These are phyloP conservation scores for Stephanodiscus minutulus DNA, from an alignment of 108 stramenopile species.

Conservation along the genomic window DNA sequence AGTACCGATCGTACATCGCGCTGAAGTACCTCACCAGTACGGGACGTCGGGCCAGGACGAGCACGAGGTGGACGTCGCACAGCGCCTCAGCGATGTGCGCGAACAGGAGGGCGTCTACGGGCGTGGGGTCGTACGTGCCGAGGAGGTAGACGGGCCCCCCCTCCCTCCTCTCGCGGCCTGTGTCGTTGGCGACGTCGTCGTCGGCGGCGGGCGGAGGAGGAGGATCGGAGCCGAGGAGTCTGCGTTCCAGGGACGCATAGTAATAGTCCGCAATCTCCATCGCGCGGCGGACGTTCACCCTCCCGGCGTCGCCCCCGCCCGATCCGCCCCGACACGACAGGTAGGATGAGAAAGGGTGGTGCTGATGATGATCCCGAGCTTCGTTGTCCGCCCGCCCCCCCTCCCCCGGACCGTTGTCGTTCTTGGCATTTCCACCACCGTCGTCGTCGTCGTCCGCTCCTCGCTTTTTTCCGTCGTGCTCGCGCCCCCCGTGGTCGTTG, in stretches of 20 bases:
- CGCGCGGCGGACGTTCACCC: slow-evolving; percentile 47
- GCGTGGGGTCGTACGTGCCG: slow-evolving; percentile 51
- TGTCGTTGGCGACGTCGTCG: not conserved
- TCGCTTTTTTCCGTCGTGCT: too few species aligned
- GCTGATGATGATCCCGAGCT: slow-evolving; percentile 5
- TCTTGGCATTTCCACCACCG: not conserved
- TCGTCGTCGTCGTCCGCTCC: not conserved
- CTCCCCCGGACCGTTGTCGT: not conserved
- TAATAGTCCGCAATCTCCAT: slow-evolving; percentile 54
- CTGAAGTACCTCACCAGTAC: slow-evolving; percentile 64
- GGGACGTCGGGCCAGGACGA: slow-evolving; percentile 59
- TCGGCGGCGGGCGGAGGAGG: not conserved
- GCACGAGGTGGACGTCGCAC: slow-evolving; percentile 69
- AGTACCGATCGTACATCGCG: slow-evolving; percentile 56
- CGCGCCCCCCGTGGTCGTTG: slow-evolving; percentile 23
- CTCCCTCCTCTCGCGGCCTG: not conserved
- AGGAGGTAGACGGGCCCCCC: slow-evolving; percentile 38
- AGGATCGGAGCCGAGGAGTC: slow-evolving; percentile 11
- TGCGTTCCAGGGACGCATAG: slow-evolving; percentile 54
- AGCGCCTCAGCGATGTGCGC: slow-evolving; percentile 74
- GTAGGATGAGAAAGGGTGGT: slow-evolving; percentile 24
- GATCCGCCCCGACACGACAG: slow-evolving; percentile 26
- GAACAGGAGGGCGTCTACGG: slow-evolving; percentile 67
- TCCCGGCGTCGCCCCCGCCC: slow-evolving; percentile 29
- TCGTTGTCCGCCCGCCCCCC: not conserved